phyloP scores from a whole-genome alignment of 1,284 basidiomycete genomes.

The Sanghuangporus sanghuang region DNA sequence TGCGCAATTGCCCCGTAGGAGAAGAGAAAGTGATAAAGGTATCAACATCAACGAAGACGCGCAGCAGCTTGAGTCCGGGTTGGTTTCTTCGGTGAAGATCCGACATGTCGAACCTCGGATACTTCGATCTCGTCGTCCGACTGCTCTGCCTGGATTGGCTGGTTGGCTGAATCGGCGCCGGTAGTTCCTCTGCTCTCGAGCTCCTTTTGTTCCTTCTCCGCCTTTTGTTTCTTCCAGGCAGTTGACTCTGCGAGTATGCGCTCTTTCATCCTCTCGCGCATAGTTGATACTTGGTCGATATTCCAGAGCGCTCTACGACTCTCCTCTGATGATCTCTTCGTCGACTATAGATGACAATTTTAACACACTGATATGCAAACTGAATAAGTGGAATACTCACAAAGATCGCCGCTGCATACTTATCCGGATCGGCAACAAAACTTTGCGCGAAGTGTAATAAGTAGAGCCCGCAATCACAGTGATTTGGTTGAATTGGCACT shows the following conservation, averaged over 20 bases:
- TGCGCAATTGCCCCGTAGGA: not conserved
- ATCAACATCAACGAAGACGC: not conserved
- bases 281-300: constrained; percentile 28
- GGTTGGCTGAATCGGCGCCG: not conserved
- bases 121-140: constrained; percentile 15
- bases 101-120: not conserved
- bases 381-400: not conserved
- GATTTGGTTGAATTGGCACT: constrained; percentile 81
- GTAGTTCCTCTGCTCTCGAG: constrained; percentile 21
- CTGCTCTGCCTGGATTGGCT: not conserved
- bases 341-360: constrained; percentile 31
- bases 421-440: constrained; percentile 56
- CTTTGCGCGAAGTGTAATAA: constrained; percentile 74
- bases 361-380: constrained; percentile 25
- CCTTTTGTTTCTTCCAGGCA: constrained; percentile 36
- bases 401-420: constrained; percentile 16
- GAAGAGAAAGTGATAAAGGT: not conserved
- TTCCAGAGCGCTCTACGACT: constrained; percentile 39
- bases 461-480: constrained; percentile 82
- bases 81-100: not conserved
- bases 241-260: constrained; percentile 35
- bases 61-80: not conserved
- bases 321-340: constrained; percentile 20
- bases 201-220: constrained; percentile 27
- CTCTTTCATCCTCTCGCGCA: constrained; percentile 32